These are phyloP conservation scores for Globisporangium megalacanthum DNA, from an alignment of 352 stramenopile species.

Conservation along the genomic window DNA sequence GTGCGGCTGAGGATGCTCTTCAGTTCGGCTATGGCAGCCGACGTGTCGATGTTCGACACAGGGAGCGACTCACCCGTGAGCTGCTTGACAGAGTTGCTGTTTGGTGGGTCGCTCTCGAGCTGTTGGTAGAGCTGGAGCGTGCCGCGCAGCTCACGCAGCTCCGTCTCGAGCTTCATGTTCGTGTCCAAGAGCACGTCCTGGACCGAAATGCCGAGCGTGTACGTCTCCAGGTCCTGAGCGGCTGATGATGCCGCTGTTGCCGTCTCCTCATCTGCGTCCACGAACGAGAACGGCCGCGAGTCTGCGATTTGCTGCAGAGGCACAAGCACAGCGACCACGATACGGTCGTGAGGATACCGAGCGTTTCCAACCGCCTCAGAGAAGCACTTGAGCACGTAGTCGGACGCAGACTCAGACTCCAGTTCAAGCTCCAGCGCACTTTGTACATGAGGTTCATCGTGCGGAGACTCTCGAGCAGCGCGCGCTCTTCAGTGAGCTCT, in stretches of 20 bases:
- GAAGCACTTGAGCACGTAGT: neutral
- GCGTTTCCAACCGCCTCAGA: neutral
- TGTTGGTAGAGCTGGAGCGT: slow-evolving; percentile 10
- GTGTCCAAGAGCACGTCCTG: slow-evolving; percentile 48
- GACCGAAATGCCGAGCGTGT: slow-evolving; percentile 30
- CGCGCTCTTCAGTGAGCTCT: slow-evolving; percentile 60
- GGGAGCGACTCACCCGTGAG: neutral
- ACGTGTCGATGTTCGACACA: neutral
- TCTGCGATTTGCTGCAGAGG: slow-evolving; percentile 46
- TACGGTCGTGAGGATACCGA: neutral
- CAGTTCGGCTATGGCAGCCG: slow-evolving; percentile 9
- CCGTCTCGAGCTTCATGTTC: slow-evolving; percentile 45
- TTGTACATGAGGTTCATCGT: slow-evolving; percentile 70
- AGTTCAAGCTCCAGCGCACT: slow-evolving; percentile 7
- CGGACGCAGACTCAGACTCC: neutral
- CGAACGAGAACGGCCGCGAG: slow-evolving; percentile 32
- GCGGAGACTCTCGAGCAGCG: slow-evolving; percentile 57
- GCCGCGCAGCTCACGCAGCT: slow-evolving; percentile 32
- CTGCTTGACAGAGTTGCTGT: slow-evolving; percentile 4
- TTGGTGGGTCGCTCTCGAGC: neutral
- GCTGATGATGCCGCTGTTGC: slow-evolving; percentile 1
- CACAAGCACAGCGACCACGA: neutral
- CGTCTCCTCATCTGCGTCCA: neutral
- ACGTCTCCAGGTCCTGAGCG: slow-evolving; percentile 16
- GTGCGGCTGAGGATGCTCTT: slow-evolving; percentile 21